phyloP scores from a whole-genome alignment of 257 asterid species.

The Osmanthus fragrans region DNA sequence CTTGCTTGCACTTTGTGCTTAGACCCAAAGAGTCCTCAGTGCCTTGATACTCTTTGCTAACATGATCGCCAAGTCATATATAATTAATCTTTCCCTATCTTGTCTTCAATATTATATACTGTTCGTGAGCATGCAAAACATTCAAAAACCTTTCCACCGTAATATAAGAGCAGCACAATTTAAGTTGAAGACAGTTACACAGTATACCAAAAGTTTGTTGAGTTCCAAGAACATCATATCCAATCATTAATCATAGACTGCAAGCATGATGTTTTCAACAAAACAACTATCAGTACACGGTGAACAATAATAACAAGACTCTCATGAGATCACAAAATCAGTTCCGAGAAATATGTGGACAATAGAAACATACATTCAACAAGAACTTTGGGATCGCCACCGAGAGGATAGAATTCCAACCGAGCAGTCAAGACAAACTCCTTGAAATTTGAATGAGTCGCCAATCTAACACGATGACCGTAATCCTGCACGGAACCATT shows the following conservation, averaged over 20 bases:
- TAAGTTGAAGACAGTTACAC: neutral
- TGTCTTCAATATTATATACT: neutral
- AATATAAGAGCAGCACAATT: neutral
- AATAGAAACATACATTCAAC: constrained; percentile 23
- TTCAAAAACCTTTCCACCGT: neutral
- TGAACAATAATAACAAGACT: constrained; percentile 19
- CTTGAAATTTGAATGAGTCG: no score
- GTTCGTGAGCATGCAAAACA: neutral
- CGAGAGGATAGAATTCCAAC: no score
- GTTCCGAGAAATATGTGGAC: constrained; percentile 15
- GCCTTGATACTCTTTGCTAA: neutral
- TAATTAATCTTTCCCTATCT: neutral
- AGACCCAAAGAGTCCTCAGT: neutral
- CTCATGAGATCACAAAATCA: constrained; percentile 16
- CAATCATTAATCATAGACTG: constrained; percentile 11
- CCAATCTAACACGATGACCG: no score
- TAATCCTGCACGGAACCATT: constrained; percentile 5
- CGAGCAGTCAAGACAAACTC: no score
- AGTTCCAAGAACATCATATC: neutral
- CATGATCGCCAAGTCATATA: neutral
- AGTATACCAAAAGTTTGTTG: neutral
- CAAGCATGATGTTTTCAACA: constrained; percentile 10
- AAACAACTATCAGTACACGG: neutral
- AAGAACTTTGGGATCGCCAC: constrained; percentile 25
- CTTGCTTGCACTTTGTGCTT: neutral